A percentile compares a stretch with the other conserved stretches of the same genome.
These are phyloP conservation scores for Chytridium lagenaria DNA, from an alignment of 371 early-diverging fungal species.

Conservation along the genomic window DNA sequence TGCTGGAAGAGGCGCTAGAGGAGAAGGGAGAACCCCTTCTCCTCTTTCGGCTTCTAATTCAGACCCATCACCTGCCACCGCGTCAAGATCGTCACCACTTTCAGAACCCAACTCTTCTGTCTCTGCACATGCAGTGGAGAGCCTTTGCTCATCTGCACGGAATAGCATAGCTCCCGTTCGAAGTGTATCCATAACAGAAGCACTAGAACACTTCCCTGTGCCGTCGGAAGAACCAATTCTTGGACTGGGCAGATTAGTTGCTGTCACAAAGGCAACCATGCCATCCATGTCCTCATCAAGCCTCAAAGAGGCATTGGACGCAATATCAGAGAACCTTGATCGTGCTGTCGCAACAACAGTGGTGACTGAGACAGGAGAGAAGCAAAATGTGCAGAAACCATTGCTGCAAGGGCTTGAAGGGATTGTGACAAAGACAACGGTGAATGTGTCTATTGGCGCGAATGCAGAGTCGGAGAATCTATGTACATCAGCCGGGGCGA, in stretches of 20 bases:
- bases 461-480: neutral
- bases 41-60: too few relatives aligned
- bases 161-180: neutral
- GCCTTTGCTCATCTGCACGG: neutral
- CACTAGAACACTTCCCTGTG: too few relatives aligned
- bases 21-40: too few relatives aligned
- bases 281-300: neutral
- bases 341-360: too few relatives aligned
- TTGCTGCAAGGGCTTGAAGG: neutral
- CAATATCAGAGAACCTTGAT: conserved; percentile 8
- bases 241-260: conserved; percentile 14
- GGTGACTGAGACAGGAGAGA: too few relatives aligned
- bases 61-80: too few relatives aligned
- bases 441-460: neutral
- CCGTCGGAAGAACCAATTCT: neutral
- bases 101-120: neutral
- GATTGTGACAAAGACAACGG: neutral
- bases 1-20: neutral
- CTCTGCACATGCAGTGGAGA: conserved; percentile 1
- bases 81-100: neutral
- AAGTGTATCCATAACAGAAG: neutral
- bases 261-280: conserved; percentile 9
- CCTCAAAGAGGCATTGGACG: conserved; percentile 1
- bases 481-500: neutral
- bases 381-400: too few relatives aligned